Conservation (phyloP, 169 alveolate genomes). For the Pseudocohnilembus persalinus region DNA sequence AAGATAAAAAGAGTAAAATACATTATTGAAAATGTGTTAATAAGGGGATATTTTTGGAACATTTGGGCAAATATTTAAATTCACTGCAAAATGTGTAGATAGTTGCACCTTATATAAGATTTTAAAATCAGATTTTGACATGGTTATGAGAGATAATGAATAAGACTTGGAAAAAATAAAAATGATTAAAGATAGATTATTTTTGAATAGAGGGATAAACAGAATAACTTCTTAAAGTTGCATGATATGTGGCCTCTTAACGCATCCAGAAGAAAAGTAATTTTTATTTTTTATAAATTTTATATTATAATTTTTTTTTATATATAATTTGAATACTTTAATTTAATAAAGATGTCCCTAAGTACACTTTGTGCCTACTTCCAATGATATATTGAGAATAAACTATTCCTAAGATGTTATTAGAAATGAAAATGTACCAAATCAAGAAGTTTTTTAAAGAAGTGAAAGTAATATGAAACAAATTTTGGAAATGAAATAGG, state of each 20-base stretch:
- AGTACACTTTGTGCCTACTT: background rate
- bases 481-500: no score
- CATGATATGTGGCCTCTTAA: background rate
- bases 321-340: no score
- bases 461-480: no score
- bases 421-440: no score
- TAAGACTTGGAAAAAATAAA: background rate
- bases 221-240: background rate
- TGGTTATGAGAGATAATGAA: background rate
- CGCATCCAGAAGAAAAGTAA: background rate
- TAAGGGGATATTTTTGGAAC: background rate
- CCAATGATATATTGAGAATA: background rate
- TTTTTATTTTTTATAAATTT: no score
- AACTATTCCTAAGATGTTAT: background rate
- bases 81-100: background rate
- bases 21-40: background rate
- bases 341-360: background rate
- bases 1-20: no score
- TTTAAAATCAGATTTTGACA: background rate
- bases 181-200: background rate
- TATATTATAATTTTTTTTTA: no score
- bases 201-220: background rate
- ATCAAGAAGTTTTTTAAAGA: no score
- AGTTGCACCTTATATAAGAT: background rate
- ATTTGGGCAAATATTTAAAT: background rate